Evolutionary conservation across 2,329 filamentous ascomycete genomes (phyloP).

Genomic region (Nemania sp.): DNA sequence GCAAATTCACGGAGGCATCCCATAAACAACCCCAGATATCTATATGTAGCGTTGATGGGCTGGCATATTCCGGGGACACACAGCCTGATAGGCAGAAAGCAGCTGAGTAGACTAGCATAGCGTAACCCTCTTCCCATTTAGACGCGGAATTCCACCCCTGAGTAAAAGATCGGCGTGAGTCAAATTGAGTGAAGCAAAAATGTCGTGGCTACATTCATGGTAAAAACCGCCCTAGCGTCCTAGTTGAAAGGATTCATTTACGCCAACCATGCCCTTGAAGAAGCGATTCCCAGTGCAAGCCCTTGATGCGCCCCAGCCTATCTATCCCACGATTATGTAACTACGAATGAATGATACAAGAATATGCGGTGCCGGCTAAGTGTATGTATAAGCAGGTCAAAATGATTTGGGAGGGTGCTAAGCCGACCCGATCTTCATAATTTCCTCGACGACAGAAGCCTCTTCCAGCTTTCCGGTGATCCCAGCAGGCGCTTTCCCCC

Average conservation of each 20-base stretch:
- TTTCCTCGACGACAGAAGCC: conserved; percentile 32
- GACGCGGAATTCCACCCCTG: too few species aligned
- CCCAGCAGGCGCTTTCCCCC: conserved; percentile 41
- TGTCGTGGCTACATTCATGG: conserved; percentile 8
- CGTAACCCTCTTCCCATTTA: too few species aligned
- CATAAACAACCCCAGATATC: conserved; percentile 6
- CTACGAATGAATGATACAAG: conserved; percentile 14
- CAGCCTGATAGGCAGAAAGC: background rate
- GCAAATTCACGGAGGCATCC: background rate
- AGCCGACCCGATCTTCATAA: conserved; percentile 24
- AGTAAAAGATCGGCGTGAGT: too few species aligned
- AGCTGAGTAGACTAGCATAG: conserved; percentile 8
- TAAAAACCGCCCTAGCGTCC: conserved; percentile 17
- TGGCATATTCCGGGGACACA: background rate
- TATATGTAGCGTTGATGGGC: background rate
- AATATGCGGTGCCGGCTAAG: background rate
- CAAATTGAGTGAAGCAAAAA: background rate
- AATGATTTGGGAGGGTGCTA: conserved; percentile 8
- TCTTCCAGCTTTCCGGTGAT: conserved; percentile 31
- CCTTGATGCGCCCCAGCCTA: conserved; percentile 13
- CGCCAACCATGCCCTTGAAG: conserved; percentile 11
- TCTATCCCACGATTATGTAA: conserved; percentile 1
- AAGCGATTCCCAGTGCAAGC: background rate
- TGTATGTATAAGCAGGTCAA: conserved; percentile 28
- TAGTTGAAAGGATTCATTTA: conserved; percentile 34